Evolutionary conservation across 148 eudicot genomes (phyloP), one percentile per base, ranked within the genome.

Genomic region (Diospyros lotus): DNA sequence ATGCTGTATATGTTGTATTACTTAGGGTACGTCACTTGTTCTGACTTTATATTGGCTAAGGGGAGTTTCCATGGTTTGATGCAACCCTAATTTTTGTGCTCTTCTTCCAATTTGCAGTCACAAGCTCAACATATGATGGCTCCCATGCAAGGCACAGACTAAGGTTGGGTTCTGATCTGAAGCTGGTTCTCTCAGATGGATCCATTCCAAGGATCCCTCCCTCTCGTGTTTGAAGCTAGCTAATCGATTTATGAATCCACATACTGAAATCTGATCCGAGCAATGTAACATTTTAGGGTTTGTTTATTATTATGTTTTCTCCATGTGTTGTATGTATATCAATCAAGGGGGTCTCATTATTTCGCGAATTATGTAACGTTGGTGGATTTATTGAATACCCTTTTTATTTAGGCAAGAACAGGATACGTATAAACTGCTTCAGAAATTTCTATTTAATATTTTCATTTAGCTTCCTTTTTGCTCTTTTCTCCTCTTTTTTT

Each of bases 41-140:
- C 42, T 12, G 15, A 48, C 51, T 58, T 18, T 2, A 50, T 10
- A 9, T 66, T 68, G 38, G 58, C 50, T 39, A 9, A 38, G 52
- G 28, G 72, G 42, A 9, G 15, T 51, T 18, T 10, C 38, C 58
- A 51, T 17, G 58, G 11, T 3, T 39, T 3, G 48, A 72, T 73
- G 9, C 13, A 3, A 61, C 62, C 18, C 44, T 69, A 64, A 28
- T 52, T 28, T 28, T 28, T 42, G 39, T 18, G 4, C 54, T 39
- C 55, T 9, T 62, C 67, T 43, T 40, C 12, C 28, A 53, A 40
- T 68, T 51, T 58, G 66, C 78, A 74, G 77, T 68, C 70, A 74
- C 87, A 85, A 79, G 85, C 75, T 79, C 84, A 80, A 59, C 89
- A 85, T 74, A 80, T 84, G 81, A 85, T 89, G 90, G 85, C 84